Base-by-base conservation (phyloP, 1,284 basidiomycete species). In the Tetrapyrgos nigripes region DNA sequence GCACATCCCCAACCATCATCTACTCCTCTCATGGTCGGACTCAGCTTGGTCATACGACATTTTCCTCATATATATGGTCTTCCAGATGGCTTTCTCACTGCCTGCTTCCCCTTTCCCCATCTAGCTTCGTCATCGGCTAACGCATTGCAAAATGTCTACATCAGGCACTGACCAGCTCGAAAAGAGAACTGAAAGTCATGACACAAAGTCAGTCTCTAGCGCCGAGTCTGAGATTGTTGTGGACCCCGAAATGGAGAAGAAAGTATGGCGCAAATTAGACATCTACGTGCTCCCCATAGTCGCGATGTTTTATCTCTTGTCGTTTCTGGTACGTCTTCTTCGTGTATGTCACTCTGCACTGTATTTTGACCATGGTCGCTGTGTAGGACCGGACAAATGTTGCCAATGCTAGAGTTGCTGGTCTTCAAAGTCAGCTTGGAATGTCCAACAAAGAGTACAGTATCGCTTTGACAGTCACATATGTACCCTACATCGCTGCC, bases 401-500 rank as follows among this genome's bases (percentile, higher is more conserved):
- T 33, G 80, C 81, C 9, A 87, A 88, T 63, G 87, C 87, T 29
- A 77, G 81, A 2, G 76, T 87, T 1, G 86, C 86, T 8, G 86
- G 86, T 5, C 68, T 88, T 28, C 80, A 84, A 64, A 80, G 72
- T 43, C 78, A 82, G 47, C 73, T 89, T 37, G 62, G 76, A n/a
- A 77, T 88, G 71, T 76, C 79, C 2, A 80, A 83, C 47, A 68
- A 78, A 33, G 77, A 84, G 73, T 87, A 85, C 61, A 80, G 79
- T 47, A 74, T 84, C 43, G 81, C 79, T 11, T 68, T 86, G 51
- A 85, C 83, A 2, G 72, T 85, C 28, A 83, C 82, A 13, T 84
- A 81, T 60, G 69, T 78, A 68, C 85, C 86, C 1, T 89, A 88
- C 62, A 84, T 86, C 44, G 68, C 73, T 17, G 80, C 81, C 24